Percentiles rank a stretch among this genome's conserved stretches.
Evolutionary conservation across 1,284 basidiomycete species (phyloP).

Genomic region (Ceratobasidium sp.): DNA sequence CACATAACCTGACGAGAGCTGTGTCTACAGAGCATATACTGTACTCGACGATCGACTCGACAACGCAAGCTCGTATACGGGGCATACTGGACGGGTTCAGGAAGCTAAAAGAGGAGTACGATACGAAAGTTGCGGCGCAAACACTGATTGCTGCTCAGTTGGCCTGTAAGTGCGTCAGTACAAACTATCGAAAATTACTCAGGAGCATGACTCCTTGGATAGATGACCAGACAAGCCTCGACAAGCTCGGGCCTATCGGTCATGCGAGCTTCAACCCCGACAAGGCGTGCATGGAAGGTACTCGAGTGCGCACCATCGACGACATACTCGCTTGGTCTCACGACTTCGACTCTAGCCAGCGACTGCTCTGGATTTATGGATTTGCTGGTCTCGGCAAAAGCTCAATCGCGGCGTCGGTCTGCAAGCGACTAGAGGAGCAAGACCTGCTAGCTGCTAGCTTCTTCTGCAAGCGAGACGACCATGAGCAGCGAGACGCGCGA

Average conservation of each 20-base stretch:
- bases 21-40: neutral
- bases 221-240: neutral
- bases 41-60: neutral
- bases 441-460: slow-evolving; percentile 52
- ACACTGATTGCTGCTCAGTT: neutral
- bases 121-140: neutral
- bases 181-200: neutral
- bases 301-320: neutral
- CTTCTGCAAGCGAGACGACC: slow-evolving; percentile 55
- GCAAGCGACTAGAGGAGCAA: slow-evolving; percentile 36
- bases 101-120: neutral
- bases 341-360: neutral
- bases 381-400: slow-evolving; percentile 52
- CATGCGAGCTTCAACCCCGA: neutral
- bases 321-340: neutral
- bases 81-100: neutral
- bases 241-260: neutral
- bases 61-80: neutral
- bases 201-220: neutral
- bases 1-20: neutral
- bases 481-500: slow-evolving; percentile 8
- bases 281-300: neutral
- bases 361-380: slow-evolving; percentile 50
- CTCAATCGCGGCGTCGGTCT: slow-evolving; percentile 51
- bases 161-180: neutral